Evolutionary conservation across 495 filamentous ascomycete species (phyloP), one percentile per base, ranked within the genome.

Genomic region (Jackrogersella multiformis): DNA sequence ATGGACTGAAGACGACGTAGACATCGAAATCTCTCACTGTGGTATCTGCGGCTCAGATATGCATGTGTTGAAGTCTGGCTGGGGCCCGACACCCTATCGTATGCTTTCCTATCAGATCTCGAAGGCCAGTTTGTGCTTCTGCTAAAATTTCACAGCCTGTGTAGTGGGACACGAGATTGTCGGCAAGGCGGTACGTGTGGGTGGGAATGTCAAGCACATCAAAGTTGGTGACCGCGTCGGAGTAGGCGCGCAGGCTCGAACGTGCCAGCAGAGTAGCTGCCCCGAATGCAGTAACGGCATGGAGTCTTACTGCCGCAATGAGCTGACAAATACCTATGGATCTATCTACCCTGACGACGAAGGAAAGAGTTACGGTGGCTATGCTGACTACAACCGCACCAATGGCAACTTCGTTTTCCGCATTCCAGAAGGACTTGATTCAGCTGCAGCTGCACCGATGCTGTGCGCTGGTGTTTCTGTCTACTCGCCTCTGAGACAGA

Each of bases 401-500:
- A 91, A 92, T 5, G 83, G 83, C 15, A 87, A 91, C 70, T 97
- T 94, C 69, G 90, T 88, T 6, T 78, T 95, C 77, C 86, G 86
- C 62, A 96, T 97, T 64, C 93, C 94, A 0, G 88, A 90, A 15
- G 76, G 62, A 0, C 52, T 85, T 30, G 64, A 70, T 35, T 75
- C 74, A 16, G 79, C 80, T 9, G 67, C 74, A 53, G 92, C 90
- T 0, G 93, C 93, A n/a, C 92, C 93, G 12, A 88, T 97, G 87
- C 75, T 97, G 2, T 97, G 93, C 71, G 94, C 85, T 34, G 93
- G 94, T 13, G 83, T 96, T 13, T 96, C 92, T 0, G 83, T 92
- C 2, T 97, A 86, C 74, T 79, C 85, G 12, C 93, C 94, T 1
- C 77, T 97, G 54, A 83, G 82, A 64, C 84, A 87, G 36, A 88